A percentile compares a stretch with the other conserved stretches of the same genome.
These are phyloP conservation scores for Boletus reticulatus DNA, from an alignment of 768 basidiomycete genomes.

Conservation along the genomic window DNA sequence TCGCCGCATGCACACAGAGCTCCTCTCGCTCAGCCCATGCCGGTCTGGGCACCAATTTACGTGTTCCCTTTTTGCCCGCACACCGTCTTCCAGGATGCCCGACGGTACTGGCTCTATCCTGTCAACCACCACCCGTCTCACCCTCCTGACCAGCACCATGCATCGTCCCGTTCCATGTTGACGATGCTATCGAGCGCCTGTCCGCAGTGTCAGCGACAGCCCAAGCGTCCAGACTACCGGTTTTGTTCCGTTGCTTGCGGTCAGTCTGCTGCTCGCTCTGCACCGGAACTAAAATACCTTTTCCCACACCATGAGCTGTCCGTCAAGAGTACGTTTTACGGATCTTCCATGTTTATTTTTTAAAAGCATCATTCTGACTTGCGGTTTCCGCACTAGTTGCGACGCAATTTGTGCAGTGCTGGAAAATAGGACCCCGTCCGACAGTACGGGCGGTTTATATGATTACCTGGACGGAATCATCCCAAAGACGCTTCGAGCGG, in stretches of 20 bases:
- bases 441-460: conserved; percentile 16
- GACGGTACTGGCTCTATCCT: not conserved
- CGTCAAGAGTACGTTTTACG: conserved; percentile 1
- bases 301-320: conserved; percentile 3
- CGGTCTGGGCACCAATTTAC: not conserved
- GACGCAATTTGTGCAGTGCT: conserved; percentile 4
- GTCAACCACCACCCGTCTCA: not conserved
- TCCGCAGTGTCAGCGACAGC: conserved; percentile 14
- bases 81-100: not conserved
- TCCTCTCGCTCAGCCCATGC: not conserved
- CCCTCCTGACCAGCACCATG: not conserved
- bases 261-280: conserved; percentile 7
- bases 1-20: too few species aligned
- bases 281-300: conserved; percentile 18
- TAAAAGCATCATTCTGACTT: not conserved
- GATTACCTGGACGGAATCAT: conserved; percentile 20
- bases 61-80: not conserved
- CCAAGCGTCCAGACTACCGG: conserved; percentile 13
- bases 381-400: conserved; percentile 8
- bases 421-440: conserved; percentile 8
- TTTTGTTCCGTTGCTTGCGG: conserved; percentile 21
- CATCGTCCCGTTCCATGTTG: not conserved
- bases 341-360: not conserved
- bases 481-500: conserved; percentile 7
- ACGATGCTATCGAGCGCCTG: conserved; percentile 3